These are phyloP conservation scores for Metschnikowia sp. DNA, from an alignment of 805 yeast species.

Conservation along the genomic window DNA sequence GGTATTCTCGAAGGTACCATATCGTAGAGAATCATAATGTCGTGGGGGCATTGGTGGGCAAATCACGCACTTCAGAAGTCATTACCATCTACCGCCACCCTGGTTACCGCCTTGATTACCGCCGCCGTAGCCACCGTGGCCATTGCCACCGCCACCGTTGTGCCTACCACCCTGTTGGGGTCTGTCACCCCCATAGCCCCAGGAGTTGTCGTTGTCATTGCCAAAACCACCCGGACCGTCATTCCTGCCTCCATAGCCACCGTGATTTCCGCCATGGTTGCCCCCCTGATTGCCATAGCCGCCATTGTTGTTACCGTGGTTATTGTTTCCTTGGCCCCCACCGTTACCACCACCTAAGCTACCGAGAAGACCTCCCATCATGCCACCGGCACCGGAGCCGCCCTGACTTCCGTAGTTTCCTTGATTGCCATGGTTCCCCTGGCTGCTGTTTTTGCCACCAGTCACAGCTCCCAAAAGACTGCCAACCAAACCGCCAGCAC, in stretches of 20 bases:
- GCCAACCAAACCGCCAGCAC: slow-evolving; percentile 22
- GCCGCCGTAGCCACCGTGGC: slow-evolving; percentile 7
- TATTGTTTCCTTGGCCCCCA: background rate
- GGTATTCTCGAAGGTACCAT: too few relatives aligned
- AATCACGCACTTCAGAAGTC: too few relatives aligned
- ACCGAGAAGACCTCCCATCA: slow-evolving; percentile 24
- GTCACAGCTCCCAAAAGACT: slow-evolving; percentile 24
- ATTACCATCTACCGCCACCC: slow-evolving; percentile 9
- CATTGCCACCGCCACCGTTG: slow-evolving; percentile 3
- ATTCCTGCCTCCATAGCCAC: slow-evolving; percentile 4
- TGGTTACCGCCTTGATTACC: background rate
- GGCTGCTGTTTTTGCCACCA: slow-evolving; percentile 30
- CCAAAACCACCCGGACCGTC: background rate
- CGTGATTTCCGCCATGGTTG: slow-evolving; percentile 4
- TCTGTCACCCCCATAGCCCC: slow-evolving; percentile 11
- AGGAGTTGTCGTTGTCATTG: slow-evolving; percentile 9
- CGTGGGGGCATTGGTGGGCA: too few relatives aligned
- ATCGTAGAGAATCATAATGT: too few relatives aligned
- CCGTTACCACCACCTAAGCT: slow-evolving; percentile 11
- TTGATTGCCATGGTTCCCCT: slow-evolving; percentile 16
- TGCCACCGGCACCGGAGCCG: slow-evolving; percentile 17
- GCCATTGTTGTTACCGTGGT: slow-evolving; percentile 2
- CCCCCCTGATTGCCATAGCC: too few relatives aligned
- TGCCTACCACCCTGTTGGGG: slow-evolving; percentile 5
- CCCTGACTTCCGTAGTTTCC: slow-evolving; percentile 20